Base-by-base conservation (phyloP, 139 green algal genomes). In the Pseudopediastrum boryanum region DNA sequence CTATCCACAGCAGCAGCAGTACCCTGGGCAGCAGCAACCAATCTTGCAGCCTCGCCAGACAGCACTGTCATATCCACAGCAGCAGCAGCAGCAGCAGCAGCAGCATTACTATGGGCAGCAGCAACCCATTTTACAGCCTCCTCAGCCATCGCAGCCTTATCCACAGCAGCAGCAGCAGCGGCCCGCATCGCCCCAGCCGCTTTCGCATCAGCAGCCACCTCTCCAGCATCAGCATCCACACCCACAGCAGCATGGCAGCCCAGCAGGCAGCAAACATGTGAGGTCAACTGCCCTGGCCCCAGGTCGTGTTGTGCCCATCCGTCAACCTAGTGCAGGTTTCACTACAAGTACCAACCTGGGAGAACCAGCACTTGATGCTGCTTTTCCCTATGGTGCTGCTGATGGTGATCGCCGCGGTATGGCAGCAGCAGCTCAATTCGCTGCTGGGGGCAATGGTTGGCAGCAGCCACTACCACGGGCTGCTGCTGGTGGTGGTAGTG, bases 61-160 rank as follows among this genome's bases (percentile, higher is more conserved):
- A 35, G 4, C 7, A 4, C 8, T 44, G 27, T 7, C 61, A 2
- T 31, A 27, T 2, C 58, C 36, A 31, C 58, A 66, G n/a, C n/a
- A 66, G 58, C 58, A 66, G n/a, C 58, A 66, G 58, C 58, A 64
- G 54, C 71, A 46, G 71, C 71, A 68, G 54, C 39, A 54, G 43
- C 51, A 67, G 46, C 44, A 50, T 1, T 36, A 65, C 48, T 33
- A 68, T 2, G 21, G 29, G 46, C 48, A 77, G 33, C 31, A 9
- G 38, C 9, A 21, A 35, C 65, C 16, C 8, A 54, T 19, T 19
- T 9, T 33, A 16, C 50, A 63, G 54, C 12, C 1, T 27, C 31
- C 5, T 2, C 31, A 63, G 1, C 54, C 6, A 27, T 27, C 13
- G 54, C 54, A 1, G 16, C 33, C 27, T 27, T 63, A 38, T 31